These are phyloP conservation scores for Haplosporangium sp. DNA, from an alignment of 371 early-diverging fungal genomes.

Conservation along the genomic window DNA sequence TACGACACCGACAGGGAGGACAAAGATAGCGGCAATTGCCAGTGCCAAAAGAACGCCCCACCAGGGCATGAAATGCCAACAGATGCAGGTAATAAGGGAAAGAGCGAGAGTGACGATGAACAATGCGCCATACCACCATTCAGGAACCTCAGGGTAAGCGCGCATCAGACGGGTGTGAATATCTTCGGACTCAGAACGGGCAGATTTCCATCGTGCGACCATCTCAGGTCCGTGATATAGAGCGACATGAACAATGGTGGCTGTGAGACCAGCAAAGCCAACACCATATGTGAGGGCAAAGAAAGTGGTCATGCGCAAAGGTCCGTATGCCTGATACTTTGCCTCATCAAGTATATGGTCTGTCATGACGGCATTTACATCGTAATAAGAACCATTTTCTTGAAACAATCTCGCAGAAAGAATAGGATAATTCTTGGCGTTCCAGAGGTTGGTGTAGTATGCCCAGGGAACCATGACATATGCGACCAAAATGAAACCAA, in stretches of 20 bases:
- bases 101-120: conserved; percentile 56
- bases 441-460: conserved; percentile 35
- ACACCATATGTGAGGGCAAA: conserved; percentile 57
- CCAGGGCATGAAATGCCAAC: conserved; percentile 60
- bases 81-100: conserved; percentile 57
- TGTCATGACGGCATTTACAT: conserved; percentile 12
- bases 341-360: conserved; percentile 56
- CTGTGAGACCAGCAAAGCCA: conserved; percentile 53
- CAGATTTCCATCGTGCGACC: conserved; percentile 62
- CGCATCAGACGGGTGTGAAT: conserved; percentile 78
- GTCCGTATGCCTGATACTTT: conserved; percentile 62
- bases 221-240: conserved; percentile 75
- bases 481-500: conserved; percentile 33
- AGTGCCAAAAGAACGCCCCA: conserved; percentile 63
- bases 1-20: conserved; percentile 69
- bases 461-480: conserved; percentile 41
- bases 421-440: conserved; percentile 36
- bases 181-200: conserved; percentile 70
- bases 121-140: conserved; percentile 61
- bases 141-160: conserved; percentile 70
- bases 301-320: conserved; percentile 70
- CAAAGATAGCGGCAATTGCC: conserved; percentile 62
- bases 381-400: conserved; percentile 14
- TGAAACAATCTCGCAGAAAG: conserved; percentile 16
- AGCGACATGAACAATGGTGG: conserved; percentile 69